phyloP scores from a whole-genome alignment of 2,329 filamentous ascomycete species.

The Colletotrichum siamense region DNA sequence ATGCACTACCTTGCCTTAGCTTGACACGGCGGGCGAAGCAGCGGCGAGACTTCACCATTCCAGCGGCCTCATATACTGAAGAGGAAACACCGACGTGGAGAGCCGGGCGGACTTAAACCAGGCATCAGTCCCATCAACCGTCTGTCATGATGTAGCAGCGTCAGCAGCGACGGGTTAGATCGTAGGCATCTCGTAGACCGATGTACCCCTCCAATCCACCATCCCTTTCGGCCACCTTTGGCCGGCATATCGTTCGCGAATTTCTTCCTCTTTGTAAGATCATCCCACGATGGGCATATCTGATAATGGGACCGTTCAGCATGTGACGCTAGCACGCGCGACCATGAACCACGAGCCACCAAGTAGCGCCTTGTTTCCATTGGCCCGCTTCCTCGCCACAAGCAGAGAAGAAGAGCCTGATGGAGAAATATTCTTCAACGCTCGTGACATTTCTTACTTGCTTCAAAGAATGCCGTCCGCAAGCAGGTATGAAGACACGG shows the following conservation, averaged over 20 bases:
- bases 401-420: neutral
- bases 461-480: neutral
- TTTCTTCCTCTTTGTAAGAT: neutral
- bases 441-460: neutral
- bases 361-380: neutral
- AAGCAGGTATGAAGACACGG: neutral
- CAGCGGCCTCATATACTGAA: neutral
- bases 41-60: neutral
- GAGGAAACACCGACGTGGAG: neutral
- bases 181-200: neutral
- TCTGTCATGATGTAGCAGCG: neutral
- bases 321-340: slow-evolving; percentile 3
- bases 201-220: neutral
- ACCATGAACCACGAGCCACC: neutral
- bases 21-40: neutral
- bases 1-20: neutral
- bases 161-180: neutral
- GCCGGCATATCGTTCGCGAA: neutral
- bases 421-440: neutral
- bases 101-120: neutral
- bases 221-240: neutral
- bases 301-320: neutral
- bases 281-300: neutral
- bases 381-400: neutral
- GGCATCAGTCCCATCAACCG: neutral